A percentile compares a stretch with the other conserved stretches of the same genome.
These are phyloP conservation scores for Russula virescens DNA, from an alignment of 768 basidiomycete species.

Conservation along the genomic window DNA sequence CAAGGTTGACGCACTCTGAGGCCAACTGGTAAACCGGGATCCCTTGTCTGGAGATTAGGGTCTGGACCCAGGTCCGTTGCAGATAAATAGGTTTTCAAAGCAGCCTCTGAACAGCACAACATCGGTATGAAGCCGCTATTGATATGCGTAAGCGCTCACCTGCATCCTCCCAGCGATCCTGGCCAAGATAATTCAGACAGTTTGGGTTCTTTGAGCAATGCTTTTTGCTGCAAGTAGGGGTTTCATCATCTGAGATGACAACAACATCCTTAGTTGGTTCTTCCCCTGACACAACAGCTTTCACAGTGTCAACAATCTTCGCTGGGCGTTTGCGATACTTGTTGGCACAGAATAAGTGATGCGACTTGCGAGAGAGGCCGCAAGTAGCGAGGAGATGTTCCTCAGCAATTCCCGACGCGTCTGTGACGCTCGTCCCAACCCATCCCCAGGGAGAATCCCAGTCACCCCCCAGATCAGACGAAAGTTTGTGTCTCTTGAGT, in stretches of 20 bases:
- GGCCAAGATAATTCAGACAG: constrained; percentile 85
- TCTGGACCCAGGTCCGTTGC: constrained; percentile 18
- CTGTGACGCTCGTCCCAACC: constrained; percentile 62
- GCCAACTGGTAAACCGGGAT: constrained; percentile 52
- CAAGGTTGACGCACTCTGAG: constrained; percentile 49
- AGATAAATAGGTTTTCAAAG: constrained; percentile 29
- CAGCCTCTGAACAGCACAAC: constrained; percentile 10
- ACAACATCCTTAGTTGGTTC: constrained; percentile 60
- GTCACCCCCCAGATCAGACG: constrained; percentile 30
- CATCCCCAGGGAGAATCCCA: constrained; percentile 63
- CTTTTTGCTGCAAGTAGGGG: constrained; percentile 50
- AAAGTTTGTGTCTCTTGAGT: constrained; percentile 51
- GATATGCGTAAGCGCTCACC: constrained; percentile 37
- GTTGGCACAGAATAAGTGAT: constrained; percentile 51
- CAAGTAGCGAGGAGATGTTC: constrained; percentile 65
- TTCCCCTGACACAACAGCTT: constrained; percentile 29
- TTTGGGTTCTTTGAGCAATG: constrained; percentile 71
- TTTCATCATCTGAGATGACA: constrained; percentile 64
- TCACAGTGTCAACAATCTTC: constrained; percentile 23
- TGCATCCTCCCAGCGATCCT: constrained; percentile 73
- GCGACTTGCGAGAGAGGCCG: constrained; percentile 52
- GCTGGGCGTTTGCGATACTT: constrained; percentile 37
- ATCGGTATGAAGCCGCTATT: constrained; percentile 2
- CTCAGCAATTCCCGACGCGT: constrained; percentile 52
- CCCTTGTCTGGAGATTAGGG: constrained; percentile 14